These are phyloP conservation scores for Coffea eugenioides DNA, from an alignment of 257 asterid species.

Conservation along the genomic window DNA sequence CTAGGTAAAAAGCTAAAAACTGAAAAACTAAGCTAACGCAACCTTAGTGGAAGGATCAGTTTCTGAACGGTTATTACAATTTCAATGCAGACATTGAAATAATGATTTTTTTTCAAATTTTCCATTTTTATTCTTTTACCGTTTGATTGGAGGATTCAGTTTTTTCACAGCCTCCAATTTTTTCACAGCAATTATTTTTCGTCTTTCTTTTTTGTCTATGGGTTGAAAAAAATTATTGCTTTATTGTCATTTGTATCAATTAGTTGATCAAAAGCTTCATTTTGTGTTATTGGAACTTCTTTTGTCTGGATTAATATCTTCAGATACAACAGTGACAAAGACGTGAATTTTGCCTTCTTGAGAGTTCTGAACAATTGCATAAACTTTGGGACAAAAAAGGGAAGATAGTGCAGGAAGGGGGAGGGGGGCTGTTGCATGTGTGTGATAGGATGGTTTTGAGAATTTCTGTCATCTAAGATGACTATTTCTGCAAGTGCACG, in stretches of 20 bases:
- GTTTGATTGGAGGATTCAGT: not conserved
- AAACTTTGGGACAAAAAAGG: not conserved
- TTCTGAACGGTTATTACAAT: no score
- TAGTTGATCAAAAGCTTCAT: no score
- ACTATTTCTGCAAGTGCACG: conserved; percentile 34
- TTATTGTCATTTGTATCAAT: not conserved
- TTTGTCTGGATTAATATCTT: not conserved
- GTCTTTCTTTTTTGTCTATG: not conserved
- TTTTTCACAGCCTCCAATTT: no score
- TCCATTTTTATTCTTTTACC: no score
- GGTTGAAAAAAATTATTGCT: not conserved
- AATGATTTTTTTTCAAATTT: no score
- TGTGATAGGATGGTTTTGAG: not conserved
- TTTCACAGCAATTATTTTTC: not conserved
- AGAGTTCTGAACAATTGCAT: not conserved
- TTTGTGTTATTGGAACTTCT: not conserved
- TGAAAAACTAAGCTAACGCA: no score
- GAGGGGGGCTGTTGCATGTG: not conserved
- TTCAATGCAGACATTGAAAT: no score
- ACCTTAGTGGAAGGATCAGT: not conserved
- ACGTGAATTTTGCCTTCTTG: not conserved
- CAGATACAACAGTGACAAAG: not conserved
- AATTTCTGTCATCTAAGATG: conserved; percentile 21
- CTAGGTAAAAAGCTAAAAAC: no score
- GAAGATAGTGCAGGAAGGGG: not conserved